Percentiles rank a stretch among this genome's conserved stretches.
Conservation (phyloP, 306 rosid genomes). For the Lupinus albus region DNA sequence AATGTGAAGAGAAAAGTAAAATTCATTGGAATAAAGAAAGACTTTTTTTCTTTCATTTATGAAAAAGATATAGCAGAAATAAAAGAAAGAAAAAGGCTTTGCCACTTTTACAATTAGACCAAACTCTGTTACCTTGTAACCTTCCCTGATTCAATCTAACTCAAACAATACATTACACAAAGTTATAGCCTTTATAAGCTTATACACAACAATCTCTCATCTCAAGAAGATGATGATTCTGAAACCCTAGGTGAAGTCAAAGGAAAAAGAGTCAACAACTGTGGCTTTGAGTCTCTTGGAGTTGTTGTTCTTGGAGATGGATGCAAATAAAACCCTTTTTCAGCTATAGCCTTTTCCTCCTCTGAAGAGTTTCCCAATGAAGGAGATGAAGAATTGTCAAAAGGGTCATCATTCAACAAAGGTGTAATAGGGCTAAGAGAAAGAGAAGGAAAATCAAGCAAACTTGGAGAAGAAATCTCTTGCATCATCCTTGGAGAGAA, state of each 20-base stretch:
- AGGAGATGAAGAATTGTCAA: constrained; percentile 53
- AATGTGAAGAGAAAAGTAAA: constrained; percentile 29
- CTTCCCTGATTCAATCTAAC: neutral
- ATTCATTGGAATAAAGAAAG: neutral
- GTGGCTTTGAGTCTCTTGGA: constrained; percentile 70
- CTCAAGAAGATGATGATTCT: constrained; percentile 62
- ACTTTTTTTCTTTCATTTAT: constrained; percentile 33
- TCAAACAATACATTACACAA: constrained; percentile 40
- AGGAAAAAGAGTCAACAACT: constrained; percentile 83
- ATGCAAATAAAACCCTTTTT: constrained; percentile 82
- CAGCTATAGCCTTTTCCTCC: constrained; percentile 95
- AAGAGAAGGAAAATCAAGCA: constrained; percentile 84
- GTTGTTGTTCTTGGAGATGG: constrained; percentile 66
- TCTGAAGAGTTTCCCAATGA: constrained; percentile 85
- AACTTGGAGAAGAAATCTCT: constrained; percentile 87
- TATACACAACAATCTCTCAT: constrained; percentile 8
- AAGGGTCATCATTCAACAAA: constrained; percentile 63
- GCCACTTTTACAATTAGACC: constrained; percentile 61
- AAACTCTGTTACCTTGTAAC: constrained; percentile 47
- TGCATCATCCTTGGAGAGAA: constrained; percentile 68
- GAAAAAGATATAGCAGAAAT: constrained; percentile 29
- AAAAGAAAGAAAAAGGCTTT: constrained; percentile 37
- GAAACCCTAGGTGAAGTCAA: constrained; percentile 80
- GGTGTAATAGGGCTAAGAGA: constrained; percentile 94
- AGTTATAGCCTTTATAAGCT: constrained; percentile 30